Base-by-base conservation (phyloP, 2,329 filamentous ascomycete species). In the Colletotrichum chlorophyti region DNA sequence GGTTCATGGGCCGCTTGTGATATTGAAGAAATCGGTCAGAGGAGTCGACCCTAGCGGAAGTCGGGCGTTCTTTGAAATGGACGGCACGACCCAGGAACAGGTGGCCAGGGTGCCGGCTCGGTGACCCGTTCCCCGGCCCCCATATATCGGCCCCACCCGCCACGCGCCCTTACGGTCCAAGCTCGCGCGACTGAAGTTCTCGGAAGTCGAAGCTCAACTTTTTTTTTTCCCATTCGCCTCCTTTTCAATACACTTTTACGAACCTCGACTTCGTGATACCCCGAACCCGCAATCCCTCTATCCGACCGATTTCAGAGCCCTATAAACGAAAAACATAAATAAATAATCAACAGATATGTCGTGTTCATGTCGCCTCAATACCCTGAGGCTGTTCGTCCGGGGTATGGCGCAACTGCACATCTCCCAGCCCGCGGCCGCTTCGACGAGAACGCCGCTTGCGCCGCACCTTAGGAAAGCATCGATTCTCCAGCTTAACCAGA, bases 351-450 rank as follows among this genome's bases (percentile, higher is more conserved):
- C n/a, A n/a, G n/a, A n/a, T 43, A 83, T 83, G 81, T 73, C 67
- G 60, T 83, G 81, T 65, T 69, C 75, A 19, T 84, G 81, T 61
- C 76, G 79, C 57, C 73, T 71, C 6, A 70, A 73, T 26, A 73
- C 81, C 8, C 67, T 82, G 64, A 71, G 73, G 51, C 72, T 78
- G n/a, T 84, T 84, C 58, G 68, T 83, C 11, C 76, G 75, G 59
- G 79, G 74, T 26, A 69, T 84, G 24, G 69, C 70, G 3, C 74
- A 79, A 62, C 66, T 77, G 24, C 75, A 79, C 53, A 65, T 65
- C 37, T 66, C 69, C 10, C 52, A 63, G 31, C 31, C 40, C 34
- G 41, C 38, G 34, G 48, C 29, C 59, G 45, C n/a, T n/a, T n/a
- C 52, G 24, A 10, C 51, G 24, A 55, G 14, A 43, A n/a, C n/a